These are phyloP conservation scores for Mentha longifolia DNA, from an alignment of 257 asterid genomes.

Conservation along the genomic window DNA sequence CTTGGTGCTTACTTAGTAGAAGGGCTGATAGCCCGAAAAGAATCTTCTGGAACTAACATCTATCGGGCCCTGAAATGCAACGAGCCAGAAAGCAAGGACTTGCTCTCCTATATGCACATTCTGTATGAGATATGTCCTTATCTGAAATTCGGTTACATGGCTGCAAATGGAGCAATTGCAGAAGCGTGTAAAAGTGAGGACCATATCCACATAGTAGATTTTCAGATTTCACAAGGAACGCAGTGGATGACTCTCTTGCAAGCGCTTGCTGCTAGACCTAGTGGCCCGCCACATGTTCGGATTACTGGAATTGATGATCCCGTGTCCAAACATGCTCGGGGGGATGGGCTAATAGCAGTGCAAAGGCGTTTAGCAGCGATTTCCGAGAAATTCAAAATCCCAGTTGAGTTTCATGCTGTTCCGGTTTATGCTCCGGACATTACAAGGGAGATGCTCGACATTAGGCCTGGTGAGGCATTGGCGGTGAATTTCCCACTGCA, in stretches of 20 bases:
- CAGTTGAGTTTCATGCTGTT: conserved; percentile 75
- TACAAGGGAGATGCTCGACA: conserved; percentile 64
- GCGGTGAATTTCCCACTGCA: conserved; percentile 85
- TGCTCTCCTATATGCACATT: conserved; percentile 83
- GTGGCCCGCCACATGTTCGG: conserved; percentile 49
- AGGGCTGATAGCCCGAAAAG: conserved; percentile 85
- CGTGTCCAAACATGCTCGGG: conserved; percentile 71
- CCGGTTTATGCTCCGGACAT: conserved; percentile 78
- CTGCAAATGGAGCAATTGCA: conserved; percentile 95
- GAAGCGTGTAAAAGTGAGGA: conserved; percentile 84
- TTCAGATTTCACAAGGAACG: conserved; percentile 80
- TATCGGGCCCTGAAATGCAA: conserved; percentile 77
- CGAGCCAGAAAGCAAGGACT: conserved; percentile 70
- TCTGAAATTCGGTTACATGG: conserved; percentile 92
- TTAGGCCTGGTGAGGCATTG: conserved; percentile 79
- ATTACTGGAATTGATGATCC: conserved; percentile 53
- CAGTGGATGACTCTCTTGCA: conserved; percentile 72
- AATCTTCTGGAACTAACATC: conserved; percentile 80
- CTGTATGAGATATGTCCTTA: conserved; percentile 87
- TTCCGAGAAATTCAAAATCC: conserved; percentile 72
- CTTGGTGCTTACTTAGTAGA: conserved; percentile 92
- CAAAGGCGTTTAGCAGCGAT: conserved; percentile 59
- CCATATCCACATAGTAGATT: conserved; percentile 75
- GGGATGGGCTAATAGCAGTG: conserved; percentile 80
- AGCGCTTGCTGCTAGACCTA: conserved; percentile 41